phyloP scores from a whole-genome alignment of 768 basidiomycete species.

The Serendipita sp. region DNA sequence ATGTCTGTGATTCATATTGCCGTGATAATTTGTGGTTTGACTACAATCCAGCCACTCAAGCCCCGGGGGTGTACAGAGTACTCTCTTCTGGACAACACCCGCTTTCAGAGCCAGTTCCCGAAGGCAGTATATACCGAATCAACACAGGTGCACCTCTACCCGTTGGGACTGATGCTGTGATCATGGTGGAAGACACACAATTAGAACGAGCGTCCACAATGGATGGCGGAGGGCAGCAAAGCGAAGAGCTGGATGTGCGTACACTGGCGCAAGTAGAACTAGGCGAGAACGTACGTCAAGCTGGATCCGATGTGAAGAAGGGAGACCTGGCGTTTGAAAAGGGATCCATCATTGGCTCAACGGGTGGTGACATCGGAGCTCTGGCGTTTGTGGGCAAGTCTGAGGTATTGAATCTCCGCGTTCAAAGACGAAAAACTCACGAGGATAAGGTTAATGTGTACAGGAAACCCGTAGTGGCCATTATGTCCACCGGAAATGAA shows the following conservation, averaged over 20 bases:
- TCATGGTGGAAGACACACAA: conserved; percentile 88
- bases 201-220: conserved; percentile 38
- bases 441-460: conserved; percentile 42
- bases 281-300: conserved; percentile 56
- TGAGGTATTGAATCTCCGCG: conserved; percentile 30
- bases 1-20: conserved; percentile 25
- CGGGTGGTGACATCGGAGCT: conserved; percentile 74
- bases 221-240: conserved; percentile 21
- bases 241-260: conserved; percentile 58
- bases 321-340: conserved; percentile 51
- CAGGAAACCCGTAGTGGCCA: conserved; percentile 56
- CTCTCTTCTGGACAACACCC: conserved; percentile 34
- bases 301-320: conserved; percentile 54
- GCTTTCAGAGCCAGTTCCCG: conserved; percentile 26
- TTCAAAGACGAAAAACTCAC: neutral
- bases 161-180: conserved; percentile 52
- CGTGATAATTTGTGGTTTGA: neutral
- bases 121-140: conserved; percentile 45
- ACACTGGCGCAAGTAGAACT: conserved; percentile 41
- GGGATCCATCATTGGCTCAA: conserved; percentile 41
- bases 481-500: conserved; percentile 80
- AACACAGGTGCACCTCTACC: conserved; percentile 80
- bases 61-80: conserved; percentile 49
- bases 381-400: conserved; percentile 60
- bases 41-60: conserved; percentile 36